Percentiles rank a stretch among this genome's conserved stretches.
Evolutionary conservation across 2,329 filamentous ascomycete species (phyloP).

Genomic region (Ceratocystis eucalypticola): DNA sequence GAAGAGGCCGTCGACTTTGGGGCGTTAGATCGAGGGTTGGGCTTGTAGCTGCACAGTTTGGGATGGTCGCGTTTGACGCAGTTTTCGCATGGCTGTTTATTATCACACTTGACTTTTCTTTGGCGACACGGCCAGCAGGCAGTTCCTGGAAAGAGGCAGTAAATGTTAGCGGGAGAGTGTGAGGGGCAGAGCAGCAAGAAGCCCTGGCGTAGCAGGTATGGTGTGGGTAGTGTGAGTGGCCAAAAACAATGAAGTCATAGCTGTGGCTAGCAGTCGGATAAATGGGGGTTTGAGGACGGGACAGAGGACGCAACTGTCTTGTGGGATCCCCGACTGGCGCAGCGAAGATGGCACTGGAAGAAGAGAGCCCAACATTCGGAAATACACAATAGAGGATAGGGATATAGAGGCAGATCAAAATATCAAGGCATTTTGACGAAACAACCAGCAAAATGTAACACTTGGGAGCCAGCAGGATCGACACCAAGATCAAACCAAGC

Average conservation of each 20-base stretch:
- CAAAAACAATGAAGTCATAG: constrained; percentile 2
- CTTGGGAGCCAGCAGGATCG: neutral
- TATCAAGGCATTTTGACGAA: neutral
- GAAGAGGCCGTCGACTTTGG: constrained; percentile 18
- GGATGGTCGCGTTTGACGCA: constrained; percentile 53
- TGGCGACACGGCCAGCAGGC: constrained; percentile 56
- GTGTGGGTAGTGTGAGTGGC: neutral
- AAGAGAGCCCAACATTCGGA: neutral
- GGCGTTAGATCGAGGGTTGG: constrained; percentile 33
- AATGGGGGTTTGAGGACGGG: neutral
- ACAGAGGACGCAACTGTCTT: neutral
- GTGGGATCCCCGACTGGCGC: neutral
- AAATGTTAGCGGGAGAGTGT: neutral
- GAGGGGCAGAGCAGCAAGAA: neutral
- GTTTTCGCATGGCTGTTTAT: constrained; percentile 54
- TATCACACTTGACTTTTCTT: constrained; percentile 56
- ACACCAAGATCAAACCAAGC: neutral
- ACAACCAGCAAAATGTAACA: neutral
- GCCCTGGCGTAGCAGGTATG: no score
- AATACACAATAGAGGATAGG: no score
- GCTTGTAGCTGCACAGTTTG: constrained; percentile 53
- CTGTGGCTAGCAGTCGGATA: neutral
- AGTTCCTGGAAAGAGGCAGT: constrained; percentile 32
- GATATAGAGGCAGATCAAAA: neutral
- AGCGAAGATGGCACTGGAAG: neutral